phyloP scores from a whole-genome alignment of 345 rosid genomes.

The Acer saccharum region DNA sequence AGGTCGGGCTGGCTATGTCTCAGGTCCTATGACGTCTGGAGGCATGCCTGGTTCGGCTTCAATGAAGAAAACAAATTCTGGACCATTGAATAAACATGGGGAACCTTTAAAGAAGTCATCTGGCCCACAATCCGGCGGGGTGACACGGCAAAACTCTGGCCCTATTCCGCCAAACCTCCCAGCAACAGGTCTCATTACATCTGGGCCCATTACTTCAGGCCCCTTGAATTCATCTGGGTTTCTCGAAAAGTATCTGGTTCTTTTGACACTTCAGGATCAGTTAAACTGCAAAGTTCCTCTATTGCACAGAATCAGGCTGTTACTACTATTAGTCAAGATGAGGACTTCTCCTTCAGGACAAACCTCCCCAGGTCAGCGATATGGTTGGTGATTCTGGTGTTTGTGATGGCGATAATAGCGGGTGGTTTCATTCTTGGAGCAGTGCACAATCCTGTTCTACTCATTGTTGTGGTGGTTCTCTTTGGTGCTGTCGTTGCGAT shows the following conservation, averaged over 20 bases:
- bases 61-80: slow-evolving; percentile 87
- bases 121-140: slow-evolving; percentile 94
- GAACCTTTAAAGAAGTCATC: slow-evolving; percentile 89
- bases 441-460: slow-evolving; percentile 81
- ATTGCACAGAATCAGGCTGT: slow-evolving; percentile 81
- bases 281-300: slow-evolving; percentile 55
- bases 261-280: slow-evolving; percentile 72
- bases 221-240: slow-evolving; percentile 79
- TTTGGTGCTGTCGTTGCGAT: slow-evolving; percentile 60
- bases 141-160: slow-evolving; percentile 90
- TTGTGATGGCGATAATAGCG: slow-evolving; percentile 79
- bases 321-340: slow-evolving; percentile 65
- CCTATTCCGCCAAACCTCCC: slow-evolving; percentile 86
- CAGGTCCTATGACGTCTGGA: slow-evolving; percentile 65
- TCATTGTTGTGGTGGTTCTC: slow-evolving; percentile 72
- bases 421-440: slow-evolving; percentile 90
- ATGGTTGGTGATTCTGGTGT: slow-evolving; percentile 70
- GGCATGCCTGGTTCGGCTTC: slow-evolving; percentile 76
- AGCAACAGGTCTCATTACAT: slow-evolving; percentile 90
- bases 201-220: slow-evolving; percentile 89
- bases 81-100: slow-evolving; percentile 89
- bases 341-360: slow-evolving; percentile 66
- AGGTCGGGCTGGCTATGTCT: slow-evolving; percentile 62
- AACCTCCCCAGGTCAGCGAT: slow-evolving; percentile 70
- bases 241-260: slow-evolving; percentile 94